Base-by-base conservation (phyloP, 371 early-diverging fungal species). In the Mucor racemosus region DNA sequence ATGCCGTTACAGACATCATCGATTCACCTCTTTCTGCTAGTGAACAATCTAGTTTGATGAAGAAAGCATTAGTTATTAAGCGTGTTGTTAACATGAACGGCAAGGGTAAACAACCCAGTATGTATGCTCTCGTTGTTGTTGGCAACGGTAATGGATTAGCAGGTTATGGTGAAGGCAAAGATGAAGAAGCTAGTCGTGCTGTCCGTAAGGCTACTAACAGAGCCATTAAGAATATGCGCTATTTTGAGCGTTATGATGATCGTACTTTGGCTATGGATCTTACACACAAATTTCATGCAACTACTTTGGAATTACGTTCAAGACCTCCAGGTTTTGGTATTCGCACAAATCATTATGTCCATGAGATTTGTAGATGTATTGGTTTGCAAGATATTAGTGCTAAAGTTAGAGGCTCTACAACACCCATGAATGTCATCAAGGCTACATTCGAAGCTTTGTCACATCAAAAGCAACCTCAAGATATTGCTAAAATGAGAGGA, bases 391-490 rank as follows among this genome's bases (percentile, higher is more conserved):
- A 99, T 81, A 69, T 99, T 67, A 86, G 92, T 58, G 94, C 91
- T 64, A 99, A 98, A 79, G 92, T 97, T 34, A 81, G 86, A 71
- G 99, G 99, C 5, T 95, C 96, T 15, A 85, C 88, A 48, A 97
- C 96, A 76, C 96, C 97, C 10, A 94, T 99, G 93, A 99, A 99
- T 76, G 98, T 99, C 31, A 90, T 97, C 82, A 97, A 99, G 86
- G 95, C 92, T 19, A 92, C 95, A 6, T 96, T 99, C 75, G 94
- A 91, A 76, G 99, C 99, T 6, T 78, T 99, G n/a, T 75, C 80
- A 53, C 75, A 81, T 40, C 99, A 99, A 81, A 89, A 87, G 74
- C 76, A 88, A 21, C 95, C 98, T 10, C 82, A 88, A 50, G 92
- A 96, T 58, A 90, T 99, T 79, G 97, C 99, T 31, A 85, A 85